Conservation (phyloP, 768 basidiomycete genomes). For the Boletus pseudopeckii region DNA sequence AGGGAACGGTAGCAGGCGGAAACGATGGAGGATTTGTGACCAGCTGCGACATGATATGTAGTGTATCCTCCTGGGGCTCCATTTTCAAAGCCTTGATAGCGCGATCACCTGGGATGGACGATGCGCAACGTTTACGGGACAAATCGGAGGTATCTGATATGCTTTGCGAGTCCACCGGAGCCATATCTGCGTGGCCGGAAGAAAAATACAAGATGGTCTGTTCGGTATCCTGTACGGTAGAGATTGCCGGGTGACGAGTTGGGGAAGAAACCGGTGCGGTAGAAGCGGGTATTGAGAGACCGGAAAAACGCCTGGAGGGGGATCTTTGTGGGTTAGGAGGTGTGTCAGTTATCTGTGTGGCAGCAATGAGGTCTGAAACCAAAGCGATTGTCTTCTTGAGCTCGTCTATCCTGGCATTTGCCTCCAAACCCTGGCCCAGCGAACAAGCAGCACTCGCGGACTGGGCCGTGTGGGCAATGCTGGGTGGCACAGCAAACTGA, state of each 20-base stretch:
- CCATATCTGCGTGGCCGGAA: constrained; percentile 12
- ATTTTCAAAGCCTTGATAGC: constrained; percentile 47
- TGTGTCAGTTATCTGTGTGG: constrained; percentile 36
- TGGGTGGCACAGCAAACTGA: constrained; percentile 30
- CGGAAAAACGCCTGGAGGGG: constrained; percentile 23
- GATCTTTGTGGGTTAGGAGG: constrained; percentile 32
- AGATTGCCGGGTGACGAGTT: constrained; percentile 17
- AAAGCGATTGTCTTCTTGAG: constrained; percentile 52
- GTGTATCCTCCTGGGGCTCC: constrained; percentile 44
- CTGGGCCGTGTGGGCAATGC: constrained; percentile 59
- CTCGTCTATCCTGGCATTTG: constrained; percentile 50
- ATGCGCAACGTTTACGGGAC: constrained; percentile 51
- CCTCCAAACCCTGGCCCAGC: constrained; percentile 43
- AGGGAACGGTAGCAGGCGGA: constrained; percentile 19
- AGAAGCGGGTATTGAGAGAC: constrained; percentile 36
- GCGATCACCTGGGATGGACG: constrained; percentile 44
- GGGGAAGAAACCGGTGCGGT: constrained; percentile 33
- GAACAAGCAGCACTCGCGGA: constrained; percentile 53
- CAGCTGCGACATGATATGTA: constrained; percentile 25
- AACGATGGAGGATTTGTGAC: constrained; percentile 23
- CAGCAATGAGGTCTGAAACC: constrained; percentile 54
- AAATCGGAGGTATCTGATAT: constrained; percentile 36
- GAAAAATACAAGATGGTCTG: constrained; percentile 22
- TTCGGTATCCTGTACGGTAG: constrained; percentile 24
- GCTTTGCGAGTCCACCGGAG: constrained; percentile 22